phyloP scores from a whole-genome alignment of 768 basidiomycete genomes.

The Gymnopilus dilepis region DNA sequence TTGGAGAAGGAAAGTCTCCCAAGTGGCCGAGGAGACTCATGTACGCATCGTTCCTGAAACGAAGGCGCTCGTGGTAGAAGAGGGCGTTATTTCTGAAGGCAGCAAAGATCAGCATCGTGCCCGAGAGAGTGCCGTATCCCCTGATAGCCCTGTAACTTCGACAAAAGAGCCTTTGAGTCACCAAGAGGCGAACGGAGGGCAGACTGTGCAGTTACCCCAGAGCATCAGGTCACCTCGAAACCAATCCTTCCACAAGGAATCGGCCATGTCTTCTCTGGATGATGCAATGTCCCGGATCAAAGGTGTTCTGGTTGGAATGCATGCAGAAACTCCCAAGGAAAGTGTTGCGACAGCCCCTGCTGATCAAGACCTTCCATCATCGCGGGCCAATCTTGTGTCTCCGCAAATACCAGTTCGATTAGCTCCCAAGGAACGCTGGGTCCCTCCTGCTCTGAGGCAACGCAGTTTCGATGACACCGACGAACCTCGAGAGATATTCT shows the following conservation, averaged over 20 bases:
- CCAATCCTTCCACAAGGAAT: constrained; percentile 51
- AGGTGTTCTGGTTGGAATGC: constrained; percentile 76
- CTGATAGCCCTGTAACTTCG: constrained; percentile 18
- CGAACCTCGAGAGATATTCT: constrained; percentile 48
- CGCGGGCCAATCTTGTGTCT: constrained; percentile 24
- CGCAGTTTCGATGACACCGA: constrained; percentile 38
- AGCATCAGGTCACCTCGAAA: constrained; percentile 37
- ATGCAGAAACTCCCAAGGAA: constrained; percentile 46
- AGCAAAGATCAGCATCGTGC: constrained; percentile 14
- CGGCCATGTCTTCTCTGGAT: constrained; percentile 74
- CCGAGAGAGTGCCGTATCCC: constrained; percentile 5
- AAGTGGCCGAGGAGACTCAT: constrained; percentile 20
- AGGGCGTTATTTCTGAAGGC: constrained; percentile 10
- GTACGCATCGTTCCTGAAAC: constrained; percentile 7
- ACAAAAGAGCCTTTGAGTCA: constrained; percentile 24
- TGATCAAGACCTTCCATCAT: constrained; percentile 30
- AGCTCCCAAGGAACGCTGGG: constrained; percentile 54
- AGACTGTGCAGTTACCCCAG: constrained; percentile 30
- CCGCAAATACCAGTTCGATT: constrained; percentile 24
- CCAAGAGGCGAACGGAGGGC: constrained; percentile 19
- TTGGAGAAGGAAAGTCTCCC: constrained; percentile 50
- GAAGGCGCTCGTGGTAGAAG: constrained; percentile 19
- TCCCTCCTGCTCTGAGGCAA: constrained; percentile 58
- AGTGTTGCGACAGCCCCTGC: constrained; percentile 16
- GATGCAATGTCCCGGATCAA: constrained; percentile 88